Evolutionary conservation across 306 rosid species (phyloP).

Genomic region (Quercus aquifolioides): DNA sequence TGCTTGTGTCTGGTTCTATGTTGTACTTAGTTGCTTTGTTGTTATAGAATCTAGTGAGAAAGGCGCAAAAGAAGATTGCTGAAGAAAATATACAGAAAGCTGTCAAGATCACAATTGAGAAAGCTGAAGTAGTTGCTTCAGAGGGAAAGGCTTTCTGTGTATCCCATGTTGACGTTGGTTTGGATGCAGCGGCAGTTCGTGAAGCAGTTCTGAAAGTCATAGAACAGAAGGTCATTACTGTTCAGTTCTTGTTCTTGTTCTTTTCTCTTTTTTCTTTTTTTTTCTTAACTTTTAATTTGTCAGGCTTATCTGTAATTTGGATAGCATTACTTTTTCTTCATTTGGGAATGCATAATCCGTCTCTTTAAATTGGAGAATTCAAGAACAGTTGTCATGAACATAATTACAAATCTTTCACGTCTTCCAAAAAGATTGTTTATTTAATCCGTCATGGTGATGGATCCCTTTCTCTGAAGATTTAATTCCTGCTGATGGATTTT

Average conservation of each 20-base stretch:
- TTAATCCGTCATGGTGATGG: not conserved
- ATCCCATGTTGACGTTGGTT: conserved; percentile 77
- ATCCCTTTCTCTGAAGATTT: not conserved
- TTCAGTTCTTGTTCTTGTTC: not conserved
- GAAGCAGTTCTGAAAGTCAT: conserved; percentile 83
- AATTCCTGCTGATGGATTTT: not conserved
- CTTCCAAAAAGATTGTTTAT: not conserved
- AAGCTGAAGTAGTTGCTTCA: conserved; percentile 70
- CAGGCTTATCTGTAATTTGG: not conserved
- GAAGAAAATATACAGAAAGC: conserved; percentile 86
- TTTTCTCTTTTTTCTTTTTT: no score
- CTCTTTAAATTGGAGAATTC: not conserved
- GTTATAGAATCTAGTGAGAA: conserved; percentile 67
- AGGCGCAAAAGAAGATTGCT: conserved; percentile 81
- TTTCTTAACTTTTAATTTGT: conserved; percentile 4
- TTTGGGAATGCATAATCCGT: not conserved
- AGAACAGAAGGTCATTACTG: conserved; percentile 64
- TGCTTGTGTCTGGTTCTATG: not conserved
- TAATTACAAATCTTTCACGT: not conserved
- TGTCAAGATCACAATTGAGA: conserved; percentile 53
- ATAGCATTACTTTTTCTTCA: not conserved
- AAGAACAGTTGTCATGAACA: not conserved
- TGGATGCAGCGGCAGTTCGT: conserved; percentile 91
- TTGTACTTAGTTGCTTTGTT: conserved; percentile 11
- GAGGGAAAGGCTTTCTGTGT: conserved; percentile 69